Evolutionary conservation across 805 yeast species (phyloP).

Genomic region (Suhomyces emberorum): DNA sequence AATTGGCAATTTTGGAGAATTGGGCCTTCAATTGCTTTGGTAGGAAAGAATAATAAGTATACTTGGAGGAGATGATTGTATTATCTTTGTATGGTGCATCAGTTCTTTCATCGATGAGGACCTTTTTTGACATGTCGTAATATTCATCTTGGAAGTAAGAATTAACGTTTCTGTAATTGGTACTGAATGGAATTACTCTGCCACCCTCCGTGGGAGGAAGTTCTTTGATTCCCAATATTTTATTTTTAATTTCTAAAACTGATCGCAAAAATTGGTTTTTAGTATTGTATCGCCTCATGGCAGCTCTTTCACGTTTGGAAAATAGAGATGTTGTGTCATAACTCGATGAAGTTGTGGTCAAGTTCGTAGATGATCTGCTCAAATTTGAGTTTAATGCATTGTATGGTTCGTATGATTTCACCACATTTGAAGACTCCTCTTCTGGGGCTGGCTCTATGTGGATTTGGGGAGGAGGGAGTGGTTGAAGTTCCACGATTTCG

Average conservation of each 20-base stretch:
- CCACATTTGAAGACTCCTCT: neutral
- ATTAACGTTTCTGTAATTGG: slow-evolving; percentile 37
- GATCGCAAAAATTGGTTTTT: slow-evolving; percentile 11
- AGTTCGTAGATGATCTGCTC: slow-evolving; percentile 22
- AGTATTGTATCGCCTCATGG: slow-evolving; percentile 11
- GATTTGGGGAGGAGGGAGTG: slow-evolving; percentile 16
- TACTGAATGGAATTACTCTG: slow-evolving; percentile 65
- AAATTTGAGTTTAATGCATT: slow-evolving; percentile 9
- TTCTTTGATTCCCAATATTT: slow-evolving; percentile 44
- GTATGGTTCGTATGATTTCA: slow-evolving; percentile 10
- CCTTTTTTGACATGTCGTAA: slow-evolving; percentile 18
- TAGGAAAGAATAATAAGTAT: slow-evolving; percentile 72
- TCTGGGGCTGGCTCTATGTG: slow-evolving; percentile 16
- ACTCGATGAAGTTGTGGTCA: slow-evolving; percentile 13
- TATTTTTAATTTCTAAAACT: slow-evolving; percentile 25
- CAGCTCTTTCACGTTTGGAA: slow-evolving; percentile 14
- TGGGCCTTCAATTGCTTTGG: slow-evolving; percentile 90
- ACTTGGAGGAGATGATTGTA: slow-evolving; percentile 80
- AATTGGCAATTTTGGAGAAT: slow-evolving; percentile 87
- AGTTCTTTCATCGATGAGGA: slow-evolving; percentile 68
- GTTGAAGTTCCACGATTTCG: slow-evolving; percentile 9
- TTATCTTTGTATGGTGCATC: slow-evolving; percentile 61
- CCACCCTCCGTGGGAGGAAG: slow-evolving; percentile 63
- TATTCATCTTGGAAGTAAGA: slow-evolving; percentile 26
- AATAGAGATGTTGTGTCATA: slow-evolving; percentile 18